A percentile compares a stretch with the other conserved stretches of the same genome.
Conservation (phyloP, 106 monocot species). For the Xerophyta viscosa region DNA sequence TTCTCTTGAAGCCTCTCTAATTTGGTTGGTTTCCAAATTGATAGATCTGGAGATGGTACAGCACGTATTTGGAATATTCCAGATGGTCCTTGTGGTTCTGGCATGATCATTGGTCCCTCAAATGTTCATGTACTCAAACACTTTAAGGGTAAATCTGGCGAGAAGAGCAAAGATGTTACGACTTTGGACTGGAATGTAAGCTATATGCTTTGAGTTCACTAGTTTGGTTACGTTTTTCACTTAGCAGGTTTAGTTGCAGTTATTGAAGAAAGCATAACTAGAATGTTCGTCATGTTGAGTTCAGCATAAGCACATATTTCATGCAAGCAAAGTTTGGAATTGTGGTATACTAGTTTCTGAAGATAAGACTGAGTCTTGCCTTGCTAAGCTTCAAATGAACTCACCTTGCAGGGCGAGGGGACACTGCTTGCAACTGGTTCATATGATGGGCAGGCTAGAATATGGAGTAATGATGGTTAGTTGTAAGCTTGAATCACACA, state of each 20-base stretch:
- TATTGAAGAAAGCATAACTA: too few relatives aligned
- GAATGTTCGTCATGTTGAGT: background rate
- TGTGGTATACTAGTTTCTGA: background rate
- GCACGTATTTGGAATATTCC: constrained; percentile 96
- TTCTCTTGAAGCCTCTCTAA: too few relatives aligned
- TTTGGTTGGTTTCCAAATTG: background rate
- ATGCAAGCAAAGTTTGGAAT: background rate
- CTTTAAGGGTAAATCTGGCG: constrained; percentile 86
- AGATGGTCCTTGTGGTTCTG: constrained; percentile 55
- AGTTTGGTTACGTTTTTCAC: background rate
- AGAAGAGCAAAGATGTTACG: constrained; percentile 99
- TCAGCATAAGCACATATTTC: background rate
- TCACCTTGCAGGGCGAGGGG: constrained; percentile 64
- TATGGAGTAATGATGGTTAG: constrained; percentile 89
- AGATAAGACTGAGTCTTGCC: background rate
- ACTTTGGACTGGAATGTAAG: constrained; percentile 99
- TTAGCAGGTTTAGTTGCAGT: background rate
- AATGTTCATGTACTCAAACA: constrained; percentile 72
- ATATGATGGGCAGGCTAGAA: constrained; percentile 98
- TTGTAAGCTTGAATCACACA: background rate
- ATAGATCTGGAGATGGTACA: constrained; percentile 94
- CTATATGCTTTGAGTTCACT: background rate
- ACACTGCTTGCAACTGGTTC: constrained; percentile 93
- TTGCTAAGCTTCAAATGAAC: background rate
- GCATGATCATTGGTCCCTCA: constrained; percentile 26